These are phyloP conservation scores for Pseudocercospora eumusae DNA, from an alignment of 2,329 filamentous ascomycete species.

Conservation along the genomic window DNA sequence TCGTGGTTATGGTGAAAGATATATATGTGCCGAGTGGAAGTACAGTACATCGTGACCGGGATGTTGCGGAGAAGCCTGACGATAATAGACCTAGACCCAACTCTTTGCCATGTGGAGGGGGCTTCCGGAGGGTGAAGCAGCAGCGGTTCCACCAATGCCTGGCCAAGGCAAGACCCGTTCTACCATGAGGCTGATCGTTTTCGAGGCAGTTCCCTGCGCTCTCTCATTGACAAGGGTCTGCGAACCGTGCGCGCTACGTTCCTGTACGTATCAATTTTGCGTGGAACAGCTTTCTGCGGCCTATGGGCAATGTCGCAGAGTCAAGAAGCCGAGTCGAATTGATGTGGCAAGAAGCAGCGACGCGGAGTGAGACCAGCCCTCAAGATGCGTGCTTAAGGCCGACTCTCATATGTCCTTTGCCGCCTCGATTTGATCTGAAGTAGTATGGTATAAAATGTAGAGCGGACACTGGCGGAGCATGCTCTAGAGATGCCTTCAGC, in stretches of 20 bases:
- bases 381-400: constrained; percentile 26
- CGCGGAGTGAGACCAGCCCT: neutral
- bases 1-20: neutral
- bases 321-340: neutral
- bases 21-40: constrained; percentile 6
- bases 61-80: neutral
- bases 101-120: constrained; percentile 9
- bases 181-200: neutral
- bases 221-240: neutral
- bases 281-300: neutral
- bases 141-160: constrained; percentile 8
- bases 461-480: constrained; percentile 28
- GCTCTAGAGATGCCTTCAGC: constrained; percentile 16
- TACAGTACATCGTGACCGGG: constrained; percentile 2
- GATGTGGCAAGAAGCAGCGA: neutral
- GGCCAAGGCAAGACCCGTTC: neutral
- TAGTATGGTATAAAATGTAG: constrained; percentile 59
- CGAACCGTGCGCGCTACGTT: neutral
- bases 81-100: neutral
- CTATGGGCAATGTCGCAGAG: neutral
- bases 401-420: constrained; percentile 58
- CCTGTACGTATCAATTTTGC: neutral
- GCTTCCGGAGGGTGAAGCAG: neutral
- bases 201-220: neutral
- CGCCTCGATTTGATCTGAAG: constrained; percentile 57